Conservation (phyloP, 495 filamentous ascomycete species). For the Neurospora sp. region DNA sequence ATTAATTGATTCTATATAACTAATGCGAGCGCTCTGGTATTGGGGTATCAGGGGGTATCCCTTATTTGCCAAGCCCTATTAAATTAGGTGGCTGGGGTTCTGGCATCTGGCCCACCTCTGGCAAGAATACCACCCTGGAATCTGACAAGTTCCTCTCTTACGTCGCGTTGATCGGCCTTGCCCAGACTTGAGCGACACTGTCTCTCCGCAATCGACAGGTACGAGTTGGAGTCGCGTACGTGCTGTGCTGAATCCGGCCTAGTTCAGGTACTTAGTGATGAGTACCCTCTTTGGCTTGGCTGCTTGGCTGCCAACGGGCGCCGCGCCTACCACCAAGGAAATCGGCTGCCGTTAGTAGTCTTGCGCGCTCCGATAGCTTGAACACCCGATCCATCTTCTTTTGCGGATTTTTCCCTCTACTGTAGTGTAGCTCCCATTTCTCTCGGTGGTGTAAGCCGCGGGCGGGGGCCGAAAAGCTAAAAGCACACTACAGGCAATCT, state of each 20-base stretch:
- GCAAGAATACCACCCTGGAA: too few species aligned
- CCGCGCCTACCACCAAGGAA: not conserved
- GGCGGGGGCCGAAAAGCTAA: not conserved
- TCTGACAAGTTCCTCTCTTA: too few species aligned
- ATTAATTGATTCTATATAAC: too few species aligned
- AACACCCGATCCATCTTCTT: not conserved
- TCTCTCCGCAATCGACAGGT: not conserved
- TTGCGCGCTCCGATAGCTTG: not conserved
- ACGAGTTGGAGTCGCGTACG: not conserved
- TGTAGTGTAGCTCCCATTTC: not conserved
- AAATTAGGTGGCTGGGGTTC: too few species aligned
- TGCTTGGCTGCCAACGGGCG: not conserved
- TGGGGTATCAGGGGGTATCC: too few species aligned
- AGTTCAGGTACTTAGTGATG: not conserved
- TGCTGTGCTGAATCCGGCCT: not conserved
- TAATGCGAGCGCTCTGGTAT: too few species aligned
- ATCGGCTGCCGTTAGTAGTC: not conserved
- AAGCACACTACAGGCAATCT: not conserved
- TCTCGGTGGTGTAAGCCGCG: not conserved
- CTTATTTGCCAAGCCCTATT: too few species aligned
- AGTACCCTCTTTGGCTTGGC: not conserved
- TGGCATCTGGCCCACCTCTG: too few species aligned
- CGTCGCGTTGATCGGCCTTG: not conserved
- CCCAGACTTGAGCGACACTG: not conserved
- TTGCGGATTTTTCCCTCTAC: not conserved